These are phyloP conservation scores for Hymenoscyphus salicellus DNA, from an alignment of 2,329 filamentous ascomycete species.

Conservation along the genomic window DNA sequence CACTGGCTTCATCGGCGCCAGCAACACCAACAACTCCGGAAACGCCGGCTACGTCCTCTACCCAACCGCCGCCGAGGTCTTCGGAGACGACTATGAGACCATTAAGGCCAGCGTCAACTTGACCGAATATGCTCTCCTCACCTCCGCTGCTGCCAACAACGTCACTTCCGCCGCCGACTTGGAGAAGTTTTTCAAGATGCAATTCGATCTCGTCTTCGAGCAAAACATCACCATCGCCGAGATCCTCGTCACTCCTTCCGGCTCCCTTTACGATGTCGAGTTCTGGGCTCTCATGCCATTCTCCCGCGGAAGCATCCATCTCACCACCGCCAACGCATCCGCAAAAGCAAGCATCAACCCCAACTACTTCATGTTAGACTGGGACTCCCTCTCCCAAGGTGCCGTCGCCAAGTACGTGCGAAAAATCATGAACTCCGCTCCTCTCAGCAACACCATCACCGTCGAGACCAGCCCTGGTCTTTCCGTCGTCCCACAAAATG, in stretches of 20 bases:
- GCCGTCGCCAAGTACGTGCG: slow-evolving; percentile 34
- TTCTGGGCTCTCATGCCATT: slow-evolving; percentile 40
- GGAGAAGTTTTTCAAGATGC: slow-evolving; percentile 44
- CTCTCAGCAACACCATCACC: slow-evolving; percentile 13
- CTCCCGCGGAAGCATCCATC: slow-evolving; percentile 42
- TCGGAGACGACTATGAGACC: slow-evolving; percentile 16
- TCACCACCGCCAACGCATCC: slow-evolving; percentile 36
- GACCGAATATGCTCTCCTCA: slow-evolving; percentile 3
- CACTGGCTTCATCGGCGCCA: slow-evolving; percentile 25
- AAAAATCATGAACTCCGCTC: slow-evolving; percentile 21
- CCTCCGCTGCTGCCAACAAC: slow-evolving; percentile 25
- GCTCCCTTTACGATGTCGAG: slow-evolving; percentile 37
- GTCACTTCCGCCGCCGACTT: slow-evolving; percentile 34
- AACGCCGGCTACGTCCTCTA: slow-evolving; percentile 15
- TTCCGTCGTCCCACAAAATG: slow-evolving; percentile 32
- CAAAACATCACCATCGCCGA: slow-evolving; percentile 17
- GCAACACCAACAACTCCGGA: slow-evolving; percentile 16
- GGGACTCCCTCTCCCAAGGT: slow-evolving; percentile 38
- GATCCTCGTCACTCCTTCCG: slow-evolving; percentile 37
- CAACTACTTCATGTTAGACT: slow-evolving; percentile 42
- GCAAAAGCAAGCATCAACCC: slow-evolving; percentile 37
- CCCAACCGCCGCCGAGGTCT: slow-evolving; percentile 22
- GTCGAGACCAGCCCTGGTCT: slow-evolving; percentile 22
- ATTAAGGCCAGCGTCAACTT: slow-evolving; percentile 6
- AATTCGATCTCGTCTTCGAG: slow-evolving; percentile 48